These are phyloP conservation scores for Colletotrichum orbiculare DNA, from an alignment of 2,329 filamentous ascomycete species.

Conservation along the genomic window DNA sequence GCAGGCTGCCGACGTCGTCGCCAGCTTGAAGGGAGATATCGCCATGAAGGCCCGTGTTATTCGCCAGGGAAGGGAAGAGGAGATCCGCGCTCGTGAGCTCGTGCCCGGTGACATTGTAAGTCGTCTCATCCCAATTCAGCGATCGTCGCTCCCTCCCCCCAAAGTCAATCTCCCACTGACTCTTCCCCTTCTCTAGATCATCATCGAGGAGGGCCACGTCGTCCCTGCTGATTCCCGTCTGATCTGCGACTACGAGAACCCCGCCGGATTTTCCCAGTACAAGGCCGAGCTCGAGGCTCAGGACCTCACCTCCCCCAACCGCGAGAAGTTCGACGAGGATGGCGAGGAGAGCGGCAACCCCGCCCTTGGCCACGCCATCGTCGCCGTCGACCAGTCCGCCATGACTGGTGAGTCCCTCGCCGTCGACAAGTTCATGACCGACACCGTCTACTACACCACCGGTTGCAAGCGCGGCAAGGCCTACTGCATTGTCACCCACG, in stretches of 20 bases:
- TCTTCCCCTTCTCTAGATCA: conserved; percentile 55
- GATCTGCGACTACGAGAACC: conserved; percentile 75
- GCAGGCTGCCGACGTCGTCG: conserved; percentile 81
- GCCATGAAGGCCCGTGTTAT: conserved; percentile 78
- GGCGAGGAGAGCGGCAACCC: conserved; percentile 62
- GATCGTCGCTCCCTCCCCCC: background rate
- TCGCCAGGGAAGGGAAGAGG: conserved; percentile 74
- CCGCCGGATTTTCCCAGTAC: conserved; percentile 64
- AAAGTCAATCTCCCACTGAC: conserved; percentile 23
- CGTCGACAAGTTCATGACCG: conserved; percentile 83
- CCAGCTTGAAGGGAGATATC: conserved; percentile 80
- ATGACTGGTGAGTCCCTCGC: conserved; percentile 85
- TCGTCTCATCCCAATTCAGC: conserved; percentile 28
- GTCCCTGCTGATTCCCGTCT: conserved; percentile 77
- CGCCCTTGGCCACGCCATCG: conserved; percentile 72
- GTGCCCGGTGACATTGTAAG: conserved; percentile 81
- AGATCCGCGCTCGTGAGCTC: conserved; percentile 79
- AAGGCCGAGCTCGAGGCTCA: conserved; percentile 71
- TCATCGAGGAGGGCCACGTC: conserved; percentile 78
- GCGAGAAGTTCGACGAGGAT: conserved; percentile 65
- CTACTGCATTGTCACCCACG: conserved; percentile 74
- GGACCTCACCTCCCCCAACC: conserved; percentile 48
- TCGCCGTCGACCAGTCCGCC: conserved; percentile 82
- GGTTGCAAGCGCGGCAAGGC: conserved; percentile 85
- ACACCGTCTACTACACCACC: conserved; percentile 81